Percentiles rank a stretch among this genome's conserved stretches.
phyloP scores from a whole-genome alignment of 2,329 filamentous ascomycete species.

The Whalleya microplaca region DNA sequence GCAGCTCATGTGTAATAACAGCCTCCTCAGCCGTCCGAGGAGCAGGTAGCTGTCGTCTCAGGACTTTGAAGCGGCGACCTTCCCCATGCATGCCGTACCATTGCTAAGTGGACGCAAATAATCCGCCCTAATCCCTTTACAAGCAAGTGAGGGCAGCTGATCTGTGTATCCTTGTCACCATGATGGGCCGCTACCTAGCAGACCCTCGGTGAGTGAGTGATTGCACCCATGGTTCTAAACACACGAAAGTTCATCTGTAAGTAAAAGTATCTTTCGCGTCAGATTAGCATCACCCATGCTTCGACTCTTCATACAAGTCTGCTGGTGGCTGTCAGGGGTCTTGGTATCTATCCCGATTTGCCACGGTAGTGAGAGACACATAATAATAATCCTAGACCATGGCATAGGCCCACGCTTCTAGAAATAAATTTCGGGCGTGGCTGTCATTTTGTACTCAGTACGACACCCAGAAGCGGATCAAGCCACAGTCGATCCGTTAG shows the following conservation, averaged over 20 bases:
- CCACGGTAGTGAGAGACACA: constrained; percentile 18
- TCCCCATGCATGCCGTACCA: constrained; percentile 24
- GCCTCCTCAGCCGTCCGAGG: constrained; percentile 24
- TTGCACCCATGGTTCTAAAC: constrained; percentile 20
- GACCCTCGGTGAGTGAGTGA: constrained; percentile 19
- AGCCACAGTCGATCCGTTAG: constrained; percentile 31
- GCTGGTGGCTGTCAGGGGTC: constrained; percentile 18
- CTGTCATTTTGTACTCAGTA: constrained; percentile 23
- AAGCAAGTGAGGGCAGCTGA: constrained; percentile 24
- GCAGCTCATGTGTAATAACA: constrained; percentile 25
- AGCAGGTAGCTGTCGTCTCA: constrained; percentile 23
- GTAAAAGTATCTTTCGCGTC: constrained; percentile 27
- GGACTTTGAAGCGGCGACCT: constrained; percentile 22
- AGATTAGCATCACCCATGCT: constrained; percentile 21
- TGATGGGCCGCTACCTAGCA: constrained; percentile 23
- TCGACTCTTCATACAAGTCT: constrained; percentile 19
- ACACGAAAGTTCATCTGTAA: constrained; percentile 26
- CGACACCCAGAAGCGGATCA: constrained; percentile 24
- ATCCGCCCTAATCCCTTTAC: constrained; percentile 23
- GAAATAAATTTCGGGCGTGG: constrained; percentile 23
- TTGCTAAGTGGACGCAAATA: constrained; percentile 23
- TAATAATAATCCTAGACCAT: constrained; percentile 19
- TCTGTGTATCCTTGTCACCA: constrained; percentile 27
- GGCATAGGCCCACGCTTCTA: constrained; percentile 26
- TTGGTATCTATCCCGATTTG: constrained; percentile 18